Evolutionary conservation across 1,284 basidiomycete genomes (phyloP), one percentile per base, ranked within the genome.

Genomic region (Afroboletus lepidellus): DNA sequence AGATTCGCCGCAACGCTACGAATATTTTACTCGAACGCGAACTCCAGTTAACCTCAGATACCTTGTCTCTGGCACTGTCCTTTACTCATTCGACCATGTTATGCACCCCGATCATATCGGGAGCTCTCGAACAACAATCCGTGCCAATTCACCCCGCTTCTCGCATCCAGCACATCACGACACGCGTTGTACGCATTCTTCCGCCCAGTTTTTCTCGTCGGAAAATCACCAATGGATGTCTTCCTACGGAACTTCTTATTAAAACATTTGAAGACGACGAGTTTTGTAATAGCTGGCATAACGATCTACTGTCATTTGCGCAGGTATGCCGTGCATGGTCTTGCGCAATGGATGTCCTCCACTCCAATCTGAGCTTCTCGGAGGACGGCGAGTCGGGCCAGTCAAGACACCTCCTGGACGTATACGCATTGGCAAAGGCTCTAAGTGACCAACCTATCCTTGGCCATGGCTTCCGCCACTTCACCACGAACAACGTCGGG

Each of bases 31-130:
- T 63, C 8, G 62, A 63, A 46, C 39, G 36, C 25, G 60, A 66
- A 12, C 16, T 52, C 36, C 8, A 33, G n/a, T 44, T 65, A 50
- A 66, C 62, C 12, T 16, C 47, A 6, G 60, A 66, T 12, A 60
- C 54, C 3, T 21, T 52, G 4, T 63, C 62, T 8, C 32, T 66
- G 1, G 53, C 64, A 0, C 38, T 66, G 1, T 63, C 61, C 20
- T 63, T 63, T 16, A 57, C 54, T 23, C 62, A 66, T n/a, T 63
- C 64, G 11, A 63, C 53, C n/a, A 52, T 62, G 50, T 23, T 63
- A 16, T 51, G 37, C 24, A 66, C 61, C 11, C 41, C 42, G 0
- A 25, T 62, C 33, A 37, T 27, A 3, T 30, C 47, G 2, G 41
- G 39, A 12, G 11, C 6, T 3, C 27, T 49, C 9, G 56, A 54